Percentiles rank a stretch among this genome's conserved stretches.
These are phyloP conservation scores for Phoma herbarum DNA, from an alignment of 2,329 filamentous ascomycete species.

Conservation along the genomic window DNA sequence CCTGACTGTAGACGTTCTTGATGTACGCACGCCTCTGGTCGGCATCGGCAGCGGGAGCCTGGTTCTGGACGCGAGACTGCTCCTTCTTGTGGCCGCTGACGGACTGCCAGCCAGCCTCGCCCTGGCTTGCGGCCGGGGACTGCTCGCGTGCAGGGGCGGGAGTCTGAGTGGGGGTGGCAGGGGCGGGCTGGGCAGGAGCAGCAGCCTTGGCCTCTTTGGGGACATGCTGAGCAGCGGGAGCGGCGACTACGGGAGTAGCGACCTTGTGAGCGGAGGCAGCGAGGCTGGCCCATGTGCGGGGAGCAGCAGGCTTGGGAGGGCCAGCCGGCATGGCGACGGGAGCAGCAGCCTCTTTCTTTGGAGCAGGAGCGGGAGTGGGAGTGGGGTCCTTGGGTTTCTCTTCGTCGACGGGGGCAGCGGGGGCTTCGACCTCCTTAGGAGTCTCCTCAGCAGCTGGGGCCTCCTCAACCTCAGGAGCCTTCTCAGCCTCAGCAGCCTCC, in stretches of 20 bases:
- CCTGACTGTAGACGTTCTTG: constrained; percentile 92
- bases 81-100: constrained; percentile 82
- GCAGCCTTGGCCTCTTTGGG: constrained; percentile 48
- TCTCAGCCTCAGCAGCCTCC: constrained; percentile 45
- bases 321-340: constrained; percentile 64
- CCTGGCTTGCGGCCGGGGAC: constrained; percentile 56
- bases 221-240: constrained; percentile 43
- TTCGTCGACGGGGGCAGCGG: constrained; percentile 50
- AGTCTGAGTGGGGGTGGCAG: constrained; percentile 39
- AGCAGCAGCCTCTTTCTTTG: constrained; percentile 62
- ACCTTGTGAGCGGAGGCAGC: constrained; percentile 61
- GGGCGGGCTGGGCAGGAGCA: constrained; percentile 44
- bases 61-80: constrained; percentile 76
- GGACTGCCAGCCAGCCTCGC: constrained; percentile 84
- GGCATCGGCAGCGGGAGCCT: constrained; percentile 70
- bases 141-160: constrained; percentile 49
- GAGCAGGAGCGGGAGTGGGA: constrained; percentile 61
- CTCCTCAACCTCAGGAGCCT: constrained; percentile 52
- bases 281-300: constrained; percentile 77
- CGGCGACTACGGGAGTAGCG: constrained; percentile 53
- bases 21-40: constrained; percentile 87
- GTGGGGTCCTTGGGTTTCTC: constrained; percentile 72
- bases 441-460: constrained; percentile 52
- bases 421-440: constrained; percentile 41
- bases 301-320: constrained; percentile 64